Evolutionary conservation across 805 yeast genomes (phyloP).

Genomic region (Grigorovia humatica): DNA sequence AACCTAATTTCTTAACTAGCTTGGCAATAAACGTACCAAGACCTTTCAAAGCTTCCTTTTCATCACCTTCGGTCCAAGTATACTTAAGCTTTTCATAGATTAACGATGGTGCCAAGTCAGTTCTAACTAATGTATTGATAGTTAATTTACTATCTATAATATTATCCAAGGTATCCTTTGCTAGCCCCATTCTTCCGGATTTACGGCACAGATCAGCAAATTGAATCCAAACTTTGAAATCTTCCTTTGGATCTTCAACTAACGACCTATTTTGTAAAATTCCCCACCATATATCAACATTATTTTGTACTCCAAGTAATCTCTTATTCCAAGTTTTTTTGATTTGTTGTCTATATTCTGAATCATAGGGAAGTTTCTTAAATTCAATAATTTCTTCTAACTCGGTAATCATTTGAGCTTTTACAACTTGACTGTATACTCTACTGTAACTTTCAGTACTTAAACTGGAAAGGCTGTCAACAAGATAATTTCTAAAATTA

Average conservation of each 20-base stretch:
- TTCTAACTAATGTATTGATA: slow-evolving; percentile 33
- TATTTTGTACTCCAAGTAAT: slow-evolving; percentile 84
- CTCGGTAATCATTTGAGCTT: slow-evolving; percentile 96
- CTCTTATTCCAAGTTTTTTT: slow-evolving; percentile 92
- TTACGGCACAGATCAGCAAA: slow-evolving; percentile 94
- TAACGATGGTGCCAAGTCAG: slow-evolving; percentile 87
- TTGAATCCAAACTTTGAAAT: slow-evolving; percentile 96
- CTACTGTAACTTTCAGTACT: slow-evolving; percentile 94
- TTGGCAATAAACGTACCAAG: slow-evolving; percentile 84
- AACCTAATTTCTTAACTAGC: slow-evolving; percentile 79
- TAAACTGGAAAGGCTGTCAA: slow-evolving; percentile 87
- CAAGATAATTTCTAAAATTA: slow-evolving; percentile 78
- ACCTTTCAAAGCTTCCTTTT: slow-evolving; percentile 75
- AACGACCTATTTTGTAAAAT: slow-evolving; percentile 86
- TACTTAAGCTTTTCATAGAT: slow-evolving; percentile 94
- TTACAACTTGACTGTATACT: slow-evolving; percentile 92
- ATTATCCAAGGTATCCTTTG: slow-evolving; percentile 80
- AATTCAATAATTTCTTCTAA: slow-evolving; percentile 88
- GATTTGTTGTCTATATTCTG: slow-evolving; percentile 68
- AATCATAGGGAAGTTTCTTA: slow-evolving; percentile 72
- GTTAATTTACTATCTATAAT: slow-evolving; percentile 67
- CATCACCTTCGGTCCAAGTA: slow-evolving; percentile 93
- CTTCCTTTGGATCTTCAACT: slow-evolving; percentile 90
- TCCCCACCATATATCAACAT: slow-evolving; percentile 98
- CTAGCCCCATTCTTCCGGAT: slow-evolving; percentile 83